A percentile compares a stretch with the other conserved stretches of the same genome.
These are phyloP conservation scores for Podila minutissima DNA, from an alignment of 192 early-diverging fungal species.

Conservation along the genomic window DNA sequence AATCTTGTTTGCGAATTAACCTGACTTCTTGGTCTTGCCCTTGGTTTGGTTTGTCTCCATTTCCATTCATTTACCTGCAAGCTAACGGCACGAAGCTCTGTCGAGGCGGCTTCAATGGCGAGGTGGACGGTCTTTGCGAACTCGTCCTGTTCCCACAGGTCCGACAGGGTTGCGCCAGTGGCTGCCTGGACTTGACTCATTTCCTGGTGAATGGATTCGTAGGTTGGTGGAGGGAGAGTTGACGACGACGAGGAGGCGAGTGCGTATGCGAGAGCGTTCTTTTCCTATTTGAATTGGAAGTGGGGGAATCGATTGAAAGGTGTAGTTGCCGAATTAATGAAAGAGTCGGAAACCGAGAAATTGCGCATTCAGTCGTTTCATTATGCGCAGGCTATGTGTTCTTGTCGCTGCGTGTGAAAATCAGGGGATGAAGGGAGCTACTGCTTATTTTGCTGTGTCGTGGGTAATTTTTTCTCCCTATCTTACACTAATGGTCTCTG, in stretches of 20 bases:
- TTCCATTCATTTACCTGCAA: constrained; percentile 37
- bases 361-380: not conserved
- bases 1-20: too few relatives aligned
- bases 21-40: too few relatives aligned
- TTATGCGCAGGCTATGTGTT: not conserved
- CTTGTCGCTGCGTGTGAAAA: not conserved
- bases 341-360: not conserved
- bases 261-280: constrained; percentile 9
- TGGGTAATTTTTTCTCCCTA: not conserved
- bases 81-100: constrained; percentile 56
- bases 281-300: constrained; percentile 18
- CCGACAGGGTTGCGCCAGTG: constrained; percentile 10
- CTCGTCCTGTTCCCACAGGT: constrained; percentile 34
- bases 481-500: constrained; percentile 5
- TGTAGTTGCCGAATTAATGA: not conserved
- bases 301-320: not conserved
- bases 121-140: constrained; percentile 36
- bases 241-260: not conserved
- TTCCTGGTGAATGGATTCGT: constrained; percentile 18
- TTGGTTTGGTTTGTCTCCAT: not conserved
- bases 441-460: not conserved
- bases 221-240: constrained; percentile 21
- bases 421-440: not conserved
- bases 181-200: constrained; percentile 16
- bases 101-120: constrained; percentile 49